These are phyloP conservation scores for Aspergillus sclerotioniger DNA, from an alignment of 495 filamentous ascomycete species.

Conservation along the genomic window DNA sequence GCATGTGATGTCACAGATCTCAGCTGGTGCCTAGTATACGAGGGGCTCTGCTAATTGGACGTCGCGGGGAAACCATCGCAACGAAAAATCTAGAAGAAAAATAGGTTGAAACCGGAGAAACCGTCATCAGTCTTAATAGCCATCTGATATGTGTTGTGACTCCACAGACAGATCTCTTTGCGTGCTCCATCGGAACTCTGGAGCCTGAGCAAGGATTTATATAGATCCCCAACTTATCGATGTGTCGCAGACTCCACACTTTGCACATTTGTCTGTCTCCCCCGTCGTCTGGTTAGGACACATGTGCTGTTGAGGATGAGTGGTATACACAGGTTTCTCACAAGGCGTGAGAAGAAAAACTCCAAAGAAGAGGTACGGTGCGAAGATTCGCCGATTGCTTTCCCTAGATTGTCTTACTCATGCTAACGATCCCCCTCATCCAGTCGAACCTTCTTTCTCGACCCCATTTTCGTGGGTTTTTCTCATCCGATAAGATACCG, in stretches of 20 bases:
- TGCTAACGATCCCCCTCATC: slow-evolving; percentile 17
- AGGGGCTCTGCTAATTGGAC: slow-evolving; percentile 1
- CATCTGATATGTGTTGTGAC: slow-evolving; percentile 28
- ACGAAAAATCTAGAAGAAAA: slow-evolving; percentile 16
- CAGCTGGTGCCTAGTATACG: slow-evolving; percentile 23
- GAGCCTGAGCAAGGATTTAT: slow-evolving; percentile 28
- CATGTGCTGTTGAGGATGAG: slow-evolving; percentile 41
- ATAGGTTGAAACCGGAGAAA: neutral
- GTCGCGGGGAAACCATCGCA: slow-evolving; percentile 12
- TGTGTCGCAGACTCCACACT: slow-evolving; percentile 8
- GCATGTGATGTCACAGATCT: slow-evolving; percentile 27
- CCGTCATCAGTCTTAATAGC: neutral
- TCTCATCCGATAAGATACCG: slow-evolving; percentile 25
- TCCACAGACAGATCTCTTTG: slow-evolving; percentile 10
- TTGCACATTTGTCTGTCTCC: slow-evolving; percentile 3
- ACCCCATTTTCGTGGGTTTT: slow-evolving; percentile 35
- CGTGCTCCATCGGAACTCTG: slow-evolving; percentile 27
- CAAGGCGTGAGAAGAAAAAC: slow-evolving; percentile 67
- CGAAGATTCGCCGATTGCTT: neutral
- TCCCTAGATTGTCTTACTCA: neutral
- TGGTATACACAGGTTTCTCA: slow-evolving; percentile 68
- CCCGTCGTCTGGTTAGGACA: slow-evolving; percentile 3
- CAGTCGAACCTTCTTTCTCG: slow-evolving; percentile 29
- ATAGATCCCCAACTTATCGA: slow-evolving; percentile 32
- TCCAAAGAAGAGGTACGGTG: slow-evolving; percentile 45